Evolutionary conservation across 805 yeast species (phyloP).

Genomic region (Tetrapisispora nanseiensis): DNA sequence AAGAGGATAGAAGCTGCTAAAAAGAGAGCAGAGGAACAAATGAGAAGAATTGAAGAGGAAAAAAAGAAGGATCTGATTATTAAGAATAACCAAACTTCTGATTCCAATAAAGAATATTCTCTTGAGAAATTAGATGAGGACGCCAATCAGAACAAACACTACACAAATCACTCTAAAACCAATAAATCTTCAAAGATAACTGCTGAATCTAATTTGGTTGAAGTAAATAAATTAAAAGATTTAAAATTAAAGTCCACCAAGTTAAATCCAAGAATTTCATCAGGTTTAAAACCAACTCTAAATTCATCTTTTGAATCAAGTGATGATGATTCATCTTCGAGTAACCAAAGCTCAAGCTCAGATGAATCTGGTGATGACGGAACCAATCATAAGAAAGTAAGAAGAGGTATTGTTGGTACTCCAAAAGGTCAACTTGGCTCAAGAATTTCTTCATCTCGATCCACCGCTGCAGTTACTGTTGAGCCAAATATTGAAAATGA

Average conservation of each 20-base stretch:
- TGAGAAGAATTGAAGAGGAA: neutral
- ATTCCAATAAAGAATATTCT: neutral
- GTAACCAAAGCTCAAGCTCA: constrained; percentile 26
- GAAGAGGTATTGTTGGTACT: constrained; percentile 38
- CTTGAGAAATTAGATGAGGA: too few relatives aligned
- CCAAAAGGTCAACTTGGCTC: constrained; percentile 31
- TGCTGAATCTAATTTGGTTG: neutral
- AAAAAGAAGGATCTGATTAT: neutral
- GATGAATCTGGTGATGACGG: constrained; percentile 13
- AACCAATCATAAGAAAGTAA: constrained; percentile 22
- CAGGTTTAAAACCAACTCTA: constrained; percentile 1
- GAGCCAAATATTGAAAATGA: constrained; percentile 16
- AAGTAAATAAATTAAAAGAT: constrained; percentile 42
- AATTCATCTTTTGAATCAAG: neutral
- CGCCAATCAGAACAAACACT: too few relatives aligned
- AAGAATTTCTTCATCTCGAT: constrained; percentile 10
- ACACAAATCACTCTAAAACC: too few relatives aligned
- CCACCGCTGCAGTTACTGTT: constrained; percentile 12
- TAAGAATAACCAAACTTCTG: too few relatives aligned
- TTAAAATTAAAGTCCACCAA: constrained; percentile 9
- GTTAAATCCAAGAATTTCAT: neutral
- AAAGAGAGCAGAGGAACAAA: neutral
- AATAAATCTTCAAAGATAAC: neutral
- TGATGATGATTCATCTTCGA: neutral
- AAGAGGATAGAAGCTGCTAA: neutral